Conservation (phyloP, 2,329 filamentous ascomycete genomes). For the Colletotrichum viniferum region DNA sequence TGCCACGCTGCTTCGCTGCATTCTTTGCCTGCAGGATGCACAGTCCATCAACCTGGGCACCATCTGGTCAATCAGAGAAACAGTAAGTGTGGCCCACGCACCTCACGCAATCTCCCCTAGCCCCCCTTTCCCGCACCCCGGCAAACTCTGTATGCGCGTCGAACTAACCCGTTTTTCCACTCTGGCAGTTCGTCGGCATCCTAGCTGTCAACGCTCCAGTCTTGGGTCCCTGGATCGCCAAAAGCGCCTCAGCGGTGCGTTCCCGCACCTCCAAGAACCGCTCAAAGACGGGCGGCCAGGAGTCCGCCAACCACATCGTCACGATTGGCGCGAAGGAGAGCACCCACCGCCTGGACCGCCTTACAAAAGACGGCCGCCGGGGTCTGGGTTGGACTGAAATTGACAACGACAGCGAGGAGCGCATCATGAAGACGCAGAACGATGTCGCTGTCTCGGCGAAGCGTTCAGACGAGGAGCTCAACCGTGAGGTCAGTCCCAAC, state of each 20-base stretch:
- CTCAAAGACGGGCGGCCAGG: neutral
- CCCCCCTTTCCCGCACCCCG: neutral
- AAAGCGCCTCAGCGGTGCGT: slow-evolving; percentile 14
- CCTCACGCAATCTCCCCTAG: neutral
- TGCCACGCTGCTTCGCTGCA: slow-evolving; percentile 26
- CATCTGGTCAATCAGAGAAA: slow-evolving; percentile 31
- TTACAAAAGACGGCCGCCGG: slow-evolving; percentile 20
- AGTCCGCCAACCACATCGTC: slow-evolving; percentile 19
- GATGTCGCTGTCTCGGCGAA: neutral
- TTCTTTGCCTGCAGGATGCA: slow-evolving; percentile 25
- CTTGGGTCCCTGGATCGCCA: slow-evolving; percentile 28
- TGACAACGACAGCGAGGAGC: slow-evolving; percentile 25
- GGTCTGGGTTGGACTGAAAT: slow-evolving; percentile 26
- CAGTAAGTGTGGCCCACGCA: slow-evolving; percentile 18
- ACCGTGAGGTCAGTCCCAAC: neutral
- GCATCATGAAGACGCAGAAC: slow-evolving; percentile 14
- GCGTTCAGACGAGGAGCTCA: neutral
- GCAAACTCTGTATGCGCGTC: neutral
- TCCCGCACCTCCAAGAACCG: slow-evolving; percentile 12
- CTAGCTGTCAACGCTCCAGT: slow-evolving; percentile 27
- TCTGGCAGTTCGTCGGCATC: slow-evolving; percentile 26
- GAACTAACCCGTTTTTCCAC: neutral
- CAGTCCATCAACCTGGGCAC: slow-evolving; percentile 28
- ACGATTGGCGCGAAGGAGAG: slow-evolving; percentile 24
- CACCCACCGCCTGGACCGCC: slow-evolving; percentile 17